Conservation (phyloP, 1,284 basidiomycete species). For the Ceratobasidium sp. region DNA sequence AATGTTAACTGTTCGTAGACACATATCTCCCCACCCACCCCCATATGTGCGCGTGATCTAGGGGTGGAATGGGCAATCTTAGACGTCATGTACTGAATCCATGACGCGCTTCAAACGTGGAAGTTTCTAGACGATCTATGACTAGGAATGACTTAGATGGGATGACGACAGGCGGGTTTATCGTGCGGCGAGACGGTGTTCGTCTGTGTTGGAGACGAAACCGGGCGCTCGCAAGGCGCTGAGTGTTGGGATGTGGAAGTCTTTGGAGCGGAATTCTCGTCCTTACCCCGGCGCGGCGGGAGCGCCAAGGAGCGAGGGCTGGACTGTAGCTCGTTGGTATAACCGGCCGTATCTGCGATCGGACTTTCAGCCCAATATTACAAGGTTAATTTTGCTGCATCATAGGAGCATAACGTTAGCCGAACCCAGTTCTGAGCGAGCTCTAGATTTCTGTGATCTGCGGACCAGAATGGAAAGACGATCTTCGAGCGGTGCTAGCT, state of each 20-base stretch:
- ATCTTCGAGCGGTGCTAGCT: constrained; percentile 7
- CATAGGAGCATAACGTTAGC: no score
- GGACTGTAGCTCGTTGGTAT: neutral
- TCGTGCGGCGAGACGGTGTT: constrained; percentile 27
- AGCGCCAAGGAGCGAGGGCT: neutral
- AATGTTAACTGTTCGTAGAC: no score
- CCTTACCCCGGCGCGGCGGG: constrained; percentile 14
- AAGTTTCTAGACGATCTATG: neutral
- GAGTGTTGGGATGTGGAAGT: neutral
- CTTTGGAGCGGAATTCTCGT: constrained; percentile 36
- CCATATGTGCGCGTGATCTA: constrained; percentile 20
- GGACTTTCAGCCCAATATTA: no score
- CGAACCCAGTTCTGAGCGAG: no score
- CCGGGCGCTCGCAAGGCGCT: constrained; percentile 26
- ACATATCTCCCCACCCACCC: neutral
- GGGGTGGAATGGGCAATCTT: constrained; percentile 10
- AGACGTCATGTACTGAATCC: constrained; percentile 13
- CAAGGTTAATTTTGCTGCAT: no score
- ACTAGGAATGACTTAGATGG: no score
- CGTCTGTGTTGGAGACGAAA: constrained; percentile 29
- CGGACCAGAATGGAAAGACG: neutral
- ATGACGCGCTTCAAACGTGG: constrained; percentile 8
- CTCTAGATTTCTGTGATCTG: neutral
- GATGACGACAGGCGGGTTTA: constrained; percentile 2
- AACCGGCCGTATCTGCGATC: neutral